Conservation (phyloP, 495 filamentous ascomycete species). For the Bombardia bombarda region DNA sequence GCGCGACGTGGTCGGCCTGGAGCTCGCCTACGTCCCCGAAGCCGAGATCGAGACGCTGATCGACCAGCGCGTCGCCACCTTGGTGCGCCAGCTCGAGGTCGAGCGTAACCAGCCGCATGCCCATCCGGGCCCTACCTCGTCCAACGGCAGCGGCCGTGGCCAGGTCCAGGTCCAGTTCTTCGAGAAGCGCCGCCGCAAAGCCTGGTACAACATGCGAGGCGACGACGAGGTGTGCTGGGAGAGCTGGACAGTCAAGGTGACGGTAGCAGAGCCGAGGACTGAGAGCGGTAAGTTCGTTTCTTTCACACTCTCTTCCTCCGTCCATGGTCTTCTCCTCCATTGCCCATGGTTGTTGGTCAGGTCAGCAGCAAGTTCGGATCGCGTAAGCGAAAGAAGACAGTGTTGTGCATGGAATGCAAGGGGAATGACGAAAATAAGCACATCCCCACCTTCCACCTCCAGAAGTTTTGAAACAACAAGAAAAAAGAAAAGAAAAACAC, state of each 20-base stretch:
- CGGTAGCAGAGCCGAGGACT: slow-evolving; percentile 77
- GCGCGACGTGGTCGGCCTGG: slow-evolving; percentile 86
- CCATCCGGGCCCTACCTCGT: neutral
- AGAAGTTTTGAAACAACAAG: too few relatives aligned
- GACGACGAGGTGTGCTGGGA: slow-evolving; percentile 97
- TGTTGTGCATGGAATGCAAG: too few relatives aligned
- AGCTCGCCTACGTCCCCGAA: slow-evolving; percentile 82
- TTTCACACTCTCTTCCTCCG: neutral
- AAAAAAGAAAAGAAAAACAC: too few relatives aligned
- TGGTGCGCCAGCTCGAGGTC: slow-evolving; percentile 58
- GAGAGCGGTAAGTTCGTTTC: slow-evolving; percentile 61
- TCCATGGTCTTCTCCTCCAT: too few relatives aligned
- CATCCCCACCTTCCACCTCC: too few relatives aligned
- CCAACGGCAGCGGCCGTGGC: slow-evolving; percentile 52
- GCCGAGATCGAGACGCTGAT: slow-evolving; percentile 86
- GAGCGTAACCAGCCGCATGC: slow-evolving; percentile 30
- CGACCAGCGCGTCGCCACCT: slow-evolving; percentile 69
- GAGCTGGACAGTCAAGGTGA: slow-evolving; percentile 87
- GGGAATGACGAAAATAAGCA: too few relatives aligned
- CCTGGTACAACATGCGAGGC: slow-evolving; percentile 67
- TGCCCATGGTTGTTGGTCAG: too few relatives aligned
- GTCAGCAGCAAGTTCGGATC: too few relatives aligned
- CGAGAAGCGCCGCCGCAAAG: slow-evolving; percentile 79
- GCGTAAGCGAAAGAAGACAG: too few relatives aligned
- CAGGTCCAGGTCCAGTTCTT: slow-evolving; percentile 88